Percentiles rank a stretch among this genome's conserved stretches.
Evolutionary conservation across 169 alveolate genomes (phyloP).

Genomic region (Neospora caninum): DNA sequence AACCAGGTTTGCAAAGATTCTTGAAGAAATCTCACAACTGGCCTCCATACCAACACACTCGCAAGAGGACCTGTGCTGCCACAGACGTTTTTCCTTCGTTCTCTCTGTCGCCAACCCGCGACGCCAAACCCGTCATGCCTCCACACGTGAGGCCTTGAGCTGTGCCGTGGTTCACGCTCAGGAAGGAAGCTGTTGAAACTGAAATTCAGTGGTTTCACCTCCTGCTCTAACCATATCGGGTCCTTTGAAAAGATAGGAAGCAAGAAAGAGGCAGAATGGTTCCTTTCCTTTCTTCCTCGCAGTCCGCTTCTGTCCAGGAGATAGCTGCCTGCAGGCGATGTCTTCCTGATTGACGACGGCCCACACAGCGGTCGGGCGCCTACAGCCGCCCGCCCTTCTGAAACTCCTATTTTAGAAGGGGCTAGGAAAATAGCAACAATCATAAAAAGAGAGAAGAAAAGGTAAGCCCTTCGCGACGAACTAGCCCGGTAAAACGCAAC

Average conservation of each 20-base stretch:
- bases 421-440: not conserved
- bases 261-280: not conserved
- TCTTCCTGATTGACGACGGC: not conserved
- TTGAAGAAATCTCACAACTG: not conserved
- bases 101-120: not conserved
- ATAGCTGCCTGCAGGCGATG: not conserved
- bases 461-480: not conserved
- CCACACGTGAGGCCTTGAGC: not conserved
- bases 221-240: not conserved
- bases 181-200: not conserved
- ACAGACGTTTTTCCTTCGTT: not conserved
- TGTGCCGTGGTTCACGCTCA: not conserved
- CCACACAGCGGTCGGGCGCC: not conserved
- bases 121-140: not conserved
- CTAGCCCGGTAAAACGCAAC: not conserved
- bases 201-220: not conserved
- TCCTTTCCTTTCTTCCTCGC: not conserved
- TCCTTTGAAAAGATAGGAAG: not conserved
- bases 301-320: not conserved
- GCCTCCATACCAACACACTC: not conserved
- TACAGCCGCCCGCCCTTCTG: not conserved
- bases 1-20: not conserved
- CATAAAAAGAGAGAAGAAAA: not conserved
- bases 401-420: no score
- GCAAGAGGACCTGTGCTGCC: not conserved